Evolutionary conservation across 2,329 filamentous ascomycete species (phyloP), one percentile per base, ranked within the genome.

Genomic region (Penicillium italicum): DNA sequence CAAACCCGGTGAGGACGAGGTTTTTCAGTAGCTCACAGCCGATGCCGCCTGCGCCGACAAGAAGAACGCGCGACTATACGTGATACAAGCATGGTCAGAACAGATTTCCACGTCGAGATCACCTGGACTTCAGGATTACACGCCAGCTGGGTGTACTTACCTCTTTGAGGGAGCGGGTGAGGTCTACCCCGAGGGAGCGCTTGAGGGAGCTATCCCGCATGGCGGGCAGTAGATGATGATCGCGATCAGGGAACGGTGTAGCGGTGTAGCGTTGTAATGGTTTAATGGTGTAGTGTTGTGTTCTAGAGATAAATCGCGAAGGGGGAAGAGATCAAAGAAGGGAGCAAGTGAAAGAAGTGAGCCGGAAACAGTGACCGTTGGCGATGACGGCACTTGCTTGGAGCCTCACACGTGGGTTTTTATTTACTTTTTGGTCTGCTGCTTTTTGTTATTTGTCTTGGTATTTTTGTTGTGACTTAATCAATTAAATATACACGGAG

Each of bases 1-100:
- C 91, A 66, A 96, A 99, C 63, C 93, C 92, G 41, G 87, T 89
- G 46, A 96, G 86, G 42, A 93, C 91, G 55, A 99, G 85, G 74
- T 97, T 96, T 80, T 99, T 99, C 62, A 99, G 85, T 8, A 99
- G 82, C 77, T 99, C 94, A 77, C 94, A 99, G 66, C 94, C 94
- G 70, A 99, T 99, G 60, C 94, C 94, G 59, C 94, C 94, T 53
- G 94, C 94, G 67, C 94, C 94, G 55, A 99, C 93, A 80, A 99
- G 91, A 56, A 99, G 82, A 50, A 97, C 88, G 61, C 87, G 89
- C 59, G 91, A 84, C 91, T 96, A 76, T 58, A 61, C 55, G 9
- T 28, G 26, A n/a, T 44, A n/a, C 42, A 16, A 43, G n/a, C n/a
- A 41, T 16, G 16, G 55, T 62, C 33, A 64, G 58, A 28, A 50